These are phyloP conservation scores for Whalleya microplaca DNA, from an alignment of 2,329 filamentous ascomycete species.

Conservation along the genomic window DNA sequence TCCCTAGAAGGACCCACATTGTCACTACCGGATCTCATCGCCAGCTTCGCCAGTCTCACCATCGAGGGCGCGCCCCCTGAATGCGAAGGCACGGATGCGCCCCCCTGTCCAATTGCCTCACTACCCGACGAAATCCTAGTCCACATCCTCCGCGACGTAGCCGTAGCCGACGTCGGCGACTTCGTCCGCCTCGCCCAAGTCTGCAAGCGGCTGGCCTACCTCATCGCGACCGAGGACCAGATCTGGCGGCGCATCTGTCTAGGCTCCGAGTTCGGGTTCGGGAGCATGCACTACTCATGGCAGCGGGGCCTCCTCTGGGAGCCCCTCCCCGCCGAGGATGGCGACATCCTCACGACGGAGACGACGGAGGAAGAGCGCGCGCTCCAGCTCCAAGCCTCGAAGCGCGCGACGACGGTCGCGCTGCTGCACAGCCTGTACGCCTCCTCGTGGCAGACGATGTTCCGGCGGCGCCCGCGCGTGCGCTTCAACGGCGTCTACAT, in stretches of 20 bases:
- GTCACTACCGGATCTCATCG: conserved; percentile 70
- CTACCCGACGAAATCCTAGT: conserved; percentile 85
- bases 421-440: conserved; percentile 51
- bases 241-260: conserved; percentile 83
- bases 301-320: conserved; percentile 63
- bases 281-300: conserved; percentile 81
- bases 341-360: conserved; percentile 40
- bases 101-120: conserved; percentile 76
- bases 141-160: conserved; percentile 75
- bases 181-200: conserved; percentile 78
- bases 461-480: conserved; percentile 80
- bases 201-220: conserved; percentile 84
- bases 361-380: conserved; percentile 37
- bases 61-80: conserved; percentile 71
- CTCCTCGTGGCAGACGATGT: conserved; percentile 68
- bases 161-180: conserved; percentile 73
- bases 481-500: conserved; percentile 98
- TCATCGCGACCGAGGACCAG: conserved; percentile 80
- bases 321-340: conserved; percentile 45
- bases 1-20: conserved; percentile 59
- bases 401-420: conserved; percentile 42
- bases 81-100: conserved; percentile 72
- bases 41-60: conserved; percentile 70
- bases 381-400: conserved; percentile 38
- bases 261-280: conserved; percentile 75